A percentile compares a stretch with the other conserved stretches of the same genome.
phyloP scores from a whole-genome alignment of 306 rosid species.

The Clitoria ternatea region DNA sequence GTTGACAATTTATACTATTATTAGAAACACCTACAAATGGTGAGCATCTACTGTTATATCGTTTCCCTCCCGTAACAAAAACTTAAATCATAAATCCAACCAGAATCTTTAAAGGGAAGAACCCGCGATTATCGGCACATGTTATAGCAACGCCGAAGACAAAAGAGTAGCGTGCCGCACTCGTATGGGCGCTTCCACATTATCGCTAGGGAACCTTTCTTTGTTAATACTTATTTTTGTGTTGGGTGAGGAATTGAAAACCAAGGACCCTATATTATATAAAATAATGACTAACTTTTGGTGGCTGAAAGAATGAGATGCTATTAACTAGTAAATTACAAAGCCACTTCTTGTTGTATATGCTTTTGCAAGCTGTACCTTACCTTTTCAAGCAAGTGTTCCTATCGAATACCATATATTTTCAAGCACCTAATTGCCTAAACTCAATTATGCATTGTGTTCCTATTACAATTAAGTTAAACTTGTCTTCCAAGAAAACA shows the following conservation, averaged over 20 bases:
- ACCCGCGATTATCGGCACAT: constrained; percentile 58
- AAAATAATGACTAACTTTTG: neutral
- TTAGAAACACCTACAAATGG: too few relatives aligned
- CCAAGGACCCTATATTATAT: too few relatives aligned
- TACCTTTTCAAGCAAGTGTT: neutral
- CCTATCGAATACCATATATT: constrained; percentile 12
- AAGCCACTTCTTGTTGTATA: neutral
- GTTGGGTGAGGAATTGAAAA: too few relatives aligned
- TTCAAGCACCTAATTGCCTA: neutral
- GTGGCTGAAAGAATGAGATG: neutral
- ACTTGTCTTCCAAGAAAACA: neutral
- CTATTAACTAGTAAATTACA: neutral
- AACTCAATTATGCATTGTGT: neutral
- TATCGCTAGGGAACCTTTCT: neutral
- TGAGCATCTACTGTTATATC: too few relatives aligned
- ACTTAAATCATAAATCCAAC: neutral
- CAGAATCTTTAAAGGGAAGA: constrained; percentile 32
- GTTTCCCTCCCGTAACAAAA: too few relatives aligned
- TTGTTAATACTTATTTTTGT: neutral
- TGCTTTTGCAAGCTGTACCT: constrained; percentile 38
- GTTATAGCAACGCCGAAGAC: neutral
- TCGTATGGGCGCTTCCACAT: neutral
- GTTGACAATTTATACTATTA: too few relatives aligned
- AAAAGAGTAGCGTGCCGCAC: neutral
- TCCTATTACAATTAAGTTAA: neutral